Evolutionary conservation across 331 rosid genomes (phyloP), one percentile per base, ranked within the genome.

Genomic region (Malus hybrid): DNA sequence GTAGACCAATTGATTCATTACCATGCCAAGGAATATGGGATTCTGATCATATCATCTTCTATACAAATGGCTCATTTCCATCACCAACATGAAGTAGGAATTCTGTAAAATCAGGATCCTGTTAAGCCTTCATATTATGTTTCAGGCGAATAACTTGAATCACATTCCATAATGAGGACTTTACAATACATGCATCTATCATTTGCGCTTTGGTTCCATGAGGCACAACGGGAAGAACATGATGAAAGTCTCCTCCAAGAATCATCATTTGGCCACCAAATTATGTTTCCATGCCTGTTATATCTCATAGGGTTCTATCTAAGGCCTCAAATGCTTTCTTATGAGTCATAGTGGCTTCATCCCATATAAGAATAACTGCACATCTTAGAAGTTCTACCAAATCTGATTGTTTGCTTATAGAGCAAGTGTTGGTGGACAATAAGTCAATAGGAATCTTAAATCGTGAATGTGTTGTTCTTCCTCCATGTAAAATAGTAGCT

Each of bases 81-180:
- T 79, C 10, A 6, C 71, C 70, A 28, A 79, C 58, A 2, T 19
- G 1, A 4, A 73, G 11, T 8, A 79, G 3, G 20, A 18, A 67
- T 2, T 73, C 14, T 32, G 5, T 1, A 29, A 57, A 79, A 74
- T 6, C 13, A 61, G 19, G 14, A 3, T 24, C 24, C 24, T 24
- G 24, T 24, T 24, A 24, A 10, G 13, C 14, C 5, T 10, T 42
- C 48, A 10, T 42, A 42, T 42, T 42, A 42, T 10, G 48, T 42
- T 10, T 42, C 1, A 10, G 1, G 1, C 0, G 1, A 0, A 42
- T 42, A 42, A 42, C 5, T 42, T 42, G 5, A 42, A 42, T 42
- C 48, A 0, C 48, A 42, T 10, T 42, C 48, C 79, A 79, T 2
- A 74, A 18, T 14, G 53, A 10, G 3, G 61, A 68, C 1, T 50